phyloP scores from a whole-genome alignment of 495 filamentous ascomycete genomes.

The Elasticomyces elasticus region DNA sequence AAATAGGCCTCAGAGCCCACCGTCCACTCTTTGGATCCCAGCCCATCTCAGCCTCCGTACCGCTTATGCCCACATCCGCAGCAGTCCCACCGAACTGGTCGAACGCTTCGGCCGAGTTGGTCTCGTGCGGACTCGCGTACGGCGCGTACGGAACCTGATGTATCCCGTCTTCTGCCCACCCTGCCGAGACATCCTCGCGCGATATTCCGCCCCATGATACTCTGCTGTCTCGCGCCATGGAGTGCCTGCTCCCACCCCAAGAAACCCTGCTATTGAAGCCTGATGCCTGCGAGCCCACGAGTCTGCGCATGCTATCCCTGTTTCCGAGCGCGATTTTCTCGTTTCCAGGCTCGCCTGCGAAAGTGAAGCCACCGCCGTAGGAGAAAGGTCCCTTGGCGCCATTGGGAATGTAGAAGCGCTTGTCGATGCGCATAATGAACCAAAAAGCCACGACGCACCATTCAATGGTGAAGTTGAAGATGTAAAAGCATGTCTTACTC shows the following conservation, averaged over 20 bases:
- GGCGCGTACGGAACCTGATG: slow-evolving; percentile 6
- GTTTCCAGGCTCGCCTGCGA: slow-evolving; percentile 21
- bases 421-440: slow-evolving; percentile 28
- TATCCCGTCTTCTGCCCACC: slow-evolving; percentile 9
- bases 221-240: slow-evolving; percentile 1
- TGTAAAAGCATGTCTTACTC: slow-evolving; percentile 49
- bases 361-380: slow-evolving; percentile 22
- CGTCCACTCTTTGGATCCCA: slow-evolving; percentile 18
- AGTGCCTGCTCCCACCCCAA: slow-evolving; percentile 10
- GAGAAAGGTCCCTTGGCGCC: slow-evolving; percentile 29
- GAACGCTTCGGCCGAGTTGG: neutral
- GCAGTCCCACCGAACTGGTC: neutral
- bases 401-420: slow-evolving; percentile 29
- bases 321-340: slow-evolving; percentile 13
- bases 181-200: slow-evolving; percentile 6
- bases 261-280: neutral
- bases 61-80: slow-evolving; percentile 11
- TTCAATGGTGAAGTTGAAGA: slow-evolving; percentile 33
- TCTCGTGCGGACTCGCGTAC: neutral
- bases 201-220: slow-evolving; percentile 17
- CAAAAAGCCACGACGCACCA: slow-evolving; percentile 28
- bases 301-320: slow-evolving; percentile 9
- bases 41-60: slow-evolving; percentile 18
- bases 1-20: slow-evolving; percentile 20
- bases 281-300: slow-evolving; percentile 3